A percentile compares a stretch with the other conserved stretches of the same genome.
Conservation (phyloP, 202 grass and related monocot species). For the Hordeum pubiflorum region DNA sequence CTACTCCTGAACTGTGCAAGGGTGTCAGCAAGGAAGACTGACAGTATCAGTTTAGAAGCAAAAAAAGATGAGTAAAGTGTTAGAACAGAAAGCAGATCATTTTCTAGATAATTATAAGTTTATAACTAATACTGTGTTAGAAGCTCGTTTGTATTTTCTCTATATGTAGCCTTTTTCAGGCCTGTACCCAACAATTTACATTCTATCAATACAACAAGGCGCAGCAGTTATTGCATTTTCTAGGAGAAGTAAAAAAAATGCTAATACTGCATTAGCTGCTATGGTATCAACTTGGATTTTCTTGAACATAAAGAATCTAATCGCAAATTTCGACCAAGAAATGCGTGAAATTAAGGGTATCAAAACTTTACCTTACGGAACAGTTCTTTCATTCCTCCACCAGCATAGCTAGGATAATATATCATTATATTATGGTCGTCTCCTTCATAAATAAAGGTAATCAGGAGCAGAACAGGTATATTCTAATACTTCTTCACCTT, state of each 20-base stretch:
- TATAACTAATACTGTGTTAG: neutral
- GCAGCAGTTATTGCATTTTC: neutral
- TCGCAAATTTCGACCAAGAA: neutral
- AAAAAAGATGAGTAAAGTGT: slow-evolving; percentile 1
- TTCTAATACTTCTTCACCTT: slow-evolving; percentile 20
- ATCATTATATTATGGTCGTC: slow-evolving; percentile 98
- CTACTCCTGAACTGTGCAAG: neutral
- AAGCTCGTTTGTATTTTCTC: neutral
- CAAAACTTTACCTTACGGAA: slow-evolving; percentile 67
- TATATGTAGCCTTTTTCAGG: neutral
- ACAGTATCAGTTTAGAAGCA: slow-evolving; percentile 5
- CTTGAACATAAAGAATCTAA: neutral
- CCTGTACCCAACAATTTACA: neutral
- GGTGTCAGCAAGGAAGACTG: neutral
- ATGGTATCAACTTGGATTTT: slow-evolving; percentile 5
- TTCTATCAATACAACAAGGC: neutral
- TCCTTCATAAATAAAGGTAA: slow-evolving; percentile 47
- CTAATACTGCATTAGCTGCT: neutral
- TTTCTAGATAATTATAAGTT: neutral
- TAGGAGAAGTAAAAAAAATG: neutral
- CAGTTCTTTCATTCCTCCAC: slow-evolving; percentile 97
- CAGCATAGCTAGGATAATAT: slow-evolving; percentile 97
- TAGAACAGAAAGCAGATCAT: slow-evolving; percentile 14
- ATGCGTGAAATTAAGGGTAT: neutral
- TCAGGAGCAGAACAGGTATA: slow-evolving; percentile 20